Base-by-base conservation (phyloP, 2,329 filamentous ascomycete genomes). In the Elsinoe necatrix region DNA sequence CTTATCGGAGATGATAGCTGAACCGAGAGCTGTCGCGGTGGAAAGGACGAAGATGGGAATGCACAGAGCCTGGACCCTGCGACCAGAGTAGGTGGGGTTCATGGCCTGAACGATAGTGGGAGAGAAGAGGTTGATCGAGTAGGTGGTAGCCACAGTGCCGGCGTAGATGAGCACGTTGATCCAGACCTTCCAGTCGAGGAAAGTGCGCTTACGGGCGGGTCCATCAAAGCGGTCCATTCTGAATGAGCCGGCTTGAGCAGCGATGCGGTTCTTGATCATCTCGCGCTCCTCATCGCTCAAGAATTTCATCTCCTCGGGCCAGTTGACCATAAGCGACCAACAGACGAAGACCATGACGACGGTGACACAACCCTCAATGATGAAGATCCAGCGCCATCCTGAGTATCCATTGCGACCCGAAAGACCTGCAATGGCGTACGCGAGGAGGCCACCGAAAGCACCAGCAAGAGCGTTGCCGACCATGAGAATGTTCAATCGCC, bases 61-160 rank as follows among this genome's bases (percentile, higher is more conserved):
- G 29, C 63, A 65, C 31, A 66, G 61, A 6, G 64, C 59, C 52
- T 66, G 64, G 2, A 64, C 64, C 9, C 56, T 50, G 1, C 61
- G 61, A 11, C 55, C 59, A 8, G 58, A 52, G 56, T 62, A 66
- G 12, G 71, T 72, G 0, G 67, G 52, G 20, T 64, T 64, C 58
- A 67, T 63, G 20, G 72, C 66, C 1, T 60, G 55, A 43, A 62
- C 63, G 50, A 89, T 82, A 0, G 84, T 85, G 0, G 70, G 72
- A 59, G 65, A 59, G 56, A 69, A 66, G 23, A 69, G 62, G 35
- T 63, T 63, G 12, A 75, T 67, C 21, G 73, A 74, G 7, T 65
- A 66, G 57, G 64, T 71, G 0, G 70, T 68, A 3, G 62, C 61
- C 1, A 65, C 52, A 60, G 63, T 12, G 64, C 66, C 1, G 65